These are phyloP conservation scores for Exophiala sideris DNA, from an alignment of 2,329 filamentous ascomycete species.

Conservation along the genomic window DNA sequence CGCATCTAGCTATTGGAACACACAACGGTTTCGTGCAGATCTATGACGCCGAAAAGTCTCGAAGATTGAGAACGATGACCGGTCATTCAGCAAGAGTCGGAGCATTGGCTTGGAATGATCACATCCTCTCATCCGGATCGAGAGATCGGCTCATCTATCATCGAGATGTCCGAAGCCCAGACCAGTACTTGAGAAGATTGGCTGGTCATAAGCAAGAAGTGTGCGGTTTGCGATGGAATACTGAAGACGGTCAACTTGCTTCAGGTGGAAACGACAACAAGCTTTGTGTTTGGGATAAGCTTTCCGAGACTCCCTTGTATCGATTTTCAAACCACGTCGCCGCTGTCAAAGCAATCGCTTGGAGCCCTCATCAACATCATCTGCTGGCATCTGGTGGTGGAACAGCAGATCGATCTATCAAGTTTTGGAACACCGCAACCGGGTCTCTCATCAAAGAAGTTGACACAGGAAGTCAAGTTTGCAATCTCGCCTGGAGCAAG, in stretches of 20 bases:
- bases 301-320: slow-evolving; percentile 86
- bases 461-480: slow-evolving; percentile 97
- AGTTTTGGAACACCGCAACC: slow-evolving; percentile 95
- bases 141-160: slow-evolving; percentile 92
- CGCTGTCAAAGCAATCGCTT: slow-evolving; percentile 95
- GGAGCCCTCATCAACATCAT: slow-evolving; percentile 93
- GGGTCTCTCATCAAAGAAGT: slow-evolving; percentile 79
- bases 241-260: slow-evolving; percentile 88
- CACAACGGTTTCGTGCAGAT: slow-evolving; percentile 94
- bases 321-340: slow-evolving; percentile 94
- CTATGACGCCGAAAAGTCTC: slow-evolving; percentile 87
- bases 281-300: slow-evolving; percentile 96
- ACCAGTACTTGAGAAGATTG: slow-evolving; percentile 83
- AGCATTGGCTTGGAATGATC: slow-evolving; percentile 94
- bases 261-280: slow-evolving; percentile 99
- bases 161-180: slow-evolving; percentile 86
- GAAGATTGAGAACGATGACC: slow-evolving; percentile 90
- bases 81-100: slow-evolving; percentile 92
- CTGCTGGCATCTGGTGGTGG: slow-evolving; percentile 93
- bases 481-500: slow-evolving; percentile 94
- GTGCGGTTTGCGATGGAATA: slow-evolving; percentile 95
- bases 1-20: slow-evolving; percentile 91
- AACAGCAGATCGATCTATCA: slow-evolving; percentile 92
- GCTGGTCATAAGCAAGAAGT: slow-evolving; percentile 97
- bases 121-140: slow-evolving; percentile 93